Percentiles rank a stretch among this genome's conserved stretches.
phyloP scores from a whole-genome alignment of 352 stramenopile species.

The Phytophthora megakarya region DNA sequence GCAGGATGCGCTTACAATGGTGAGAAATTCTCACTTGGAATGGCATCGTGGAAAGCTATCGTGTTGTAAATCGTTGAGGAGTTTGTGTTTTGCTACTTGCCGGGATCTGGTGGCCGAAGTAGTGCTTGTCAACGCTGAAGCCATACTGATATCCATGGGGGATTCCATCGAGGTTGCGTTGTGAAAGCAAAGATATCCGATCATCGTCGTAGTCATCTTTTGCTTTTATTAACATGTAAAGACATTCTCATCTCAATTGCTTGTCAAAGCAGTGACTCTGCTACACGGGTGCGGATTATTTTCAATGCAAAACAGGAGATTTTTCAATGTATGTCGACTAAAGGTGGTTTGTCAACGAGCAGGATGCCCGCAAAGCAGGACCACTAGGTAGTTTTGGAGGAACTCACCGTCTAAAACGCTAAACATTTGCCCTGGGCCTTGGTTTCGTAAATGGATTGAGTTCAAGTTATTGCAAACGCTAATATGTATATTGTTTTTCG shows the following conservation, averaged over 20 bases:
- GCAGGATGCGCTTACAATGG: slow-evolving; percentile 12
- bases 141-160: slow-evolving; percentile 4
- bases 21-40: slow-evolving; percentile 13
- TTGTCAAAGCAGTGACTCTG: background rate
- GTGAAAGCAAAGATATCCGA: slow-evolving; percentile 4
- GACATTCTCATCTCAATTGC: background rate
- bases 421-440: too few relatives aligned
- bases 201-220: slow-evolving; percentile 14
- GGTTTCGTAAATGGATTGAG: too few relatives aligned
- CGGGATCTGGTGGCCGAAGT: slow-evolving; percentile 17
- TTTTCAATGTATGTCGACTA: background rate
- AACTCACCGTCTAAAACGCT: too few relatives aligned
- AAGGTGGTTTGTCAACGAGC: too few relatives aligned
- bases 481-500: too few relatives aligned
- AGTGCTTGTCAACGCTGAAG: slow-evolving; percentile 3
- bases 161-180: too few relatives aligned
- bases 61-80: slow-evolving; percentile 19
- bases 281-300: background rate
- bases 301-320: background rate
- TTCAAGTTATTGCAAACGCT: too few relatives aligned
- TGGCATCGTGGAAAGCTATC: background rate
- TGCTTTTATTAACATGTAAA: slow-evolving; percentile 5
- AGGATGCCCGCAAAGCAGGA: too few relatives aligned
- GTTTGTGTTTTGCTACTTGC: background rate
- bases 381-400: too few relatives aligned